These are phyloP conservation scores for Chlamydomonas sphaeroides DNA, from an alignment of 139 green algal species.

Conservation along the genomic window DNA sequence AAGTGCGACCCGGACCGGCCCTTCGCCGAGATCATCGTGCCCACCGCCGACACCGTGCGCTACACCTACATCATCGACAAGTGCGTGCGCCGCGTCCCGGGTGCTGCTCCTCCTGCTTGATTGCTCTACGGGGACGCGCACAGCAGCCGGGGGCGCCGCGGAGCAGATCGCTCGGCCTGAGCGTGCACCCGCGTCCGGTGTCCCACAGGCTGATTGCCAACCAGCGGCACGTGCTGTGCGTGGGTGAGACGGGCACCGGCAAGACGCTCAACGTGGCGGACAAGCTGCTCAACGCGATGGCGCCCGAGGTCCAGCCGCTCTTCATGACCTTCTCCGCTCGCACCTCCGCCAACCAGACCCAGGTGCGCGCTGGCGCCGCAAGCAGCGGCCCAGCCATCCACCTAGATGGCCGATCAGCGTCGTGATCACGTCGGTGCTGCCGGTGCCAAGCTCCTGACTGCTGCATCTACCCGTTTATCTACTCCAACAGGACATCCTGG, in stretches of 20 bases:
- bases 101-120: too few relatives aligned
- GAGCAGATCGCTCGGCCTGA: too few relatives aligned
- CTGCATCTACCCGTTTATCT: slow-evolving; percentile 54
- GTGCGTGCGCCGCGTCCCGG: too few relatives aligned
- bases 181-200: too few relatives aligned
- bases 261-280: slow-evolving; percentile 82
- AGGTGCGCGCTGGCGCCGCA: too few relatives aligned
- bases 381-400: too few relatives aligned
- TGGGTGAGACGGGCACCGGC: slow-evolving; percentile 88
- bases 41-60: slow-evolving; percentile 79
- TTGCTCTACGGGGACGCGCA: too few relatives aligned
- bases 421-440: too few relatives aligned
- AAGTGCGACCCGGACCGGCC: slow-evolving; percentile 74
- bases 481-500: slow-evolving; percentile 80
- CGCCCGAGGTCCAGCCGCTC: slow-evolving; percentile 65
- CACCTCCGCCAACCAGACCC: slow-evolving; percentile 84
- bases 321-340: slow-evolving; percentile 86
- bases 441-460: too few relatives aligned
- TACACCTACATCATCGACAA: slow-evolving; percentile 80
- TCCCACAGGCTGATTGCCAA: slow-evolving; percentile 54
- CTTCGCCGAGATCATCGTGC: slow-evolving; percentile 83
- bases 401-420: too few relatives aligned
- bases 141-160: too few relatives aligned
- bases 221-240: slow-evolving; percentile 77
- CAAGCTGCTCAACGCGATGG: slow-evolving; percentile 80